Evolutionary conservation across 352 stramenopile genomes (phyloP), one percentile per base, ranked within the genome.

Genomic region (Pythium brachiatum): DNA sequence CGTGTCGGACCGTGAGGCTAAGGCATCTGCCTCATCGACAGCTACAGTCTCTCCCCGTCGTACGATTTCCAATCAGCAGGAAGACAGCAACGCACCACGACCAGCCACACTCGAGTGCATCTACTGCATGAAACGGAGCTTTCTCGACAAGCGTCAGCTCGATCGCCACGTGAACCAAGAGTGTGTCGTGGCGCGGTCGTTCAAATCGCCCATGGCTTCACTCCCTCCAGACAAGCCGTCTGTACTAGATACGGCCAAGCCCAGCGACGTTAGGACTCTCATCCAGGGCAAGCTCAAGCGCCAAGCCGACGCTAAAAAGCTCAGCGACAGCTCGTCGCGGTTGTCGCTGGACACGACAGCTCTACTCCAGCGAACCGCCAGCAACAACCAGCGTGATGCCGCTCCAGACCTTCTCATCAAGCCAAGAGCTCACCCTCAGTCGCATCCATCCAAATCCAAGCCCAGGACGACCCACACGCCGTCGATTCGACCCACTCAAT

Each of bases 141-240:
- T 87, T 23, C 1, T 41, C 3, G 62, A 56, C 27, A 63, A 63
- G 16, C 41, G 41, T 0, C 61, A 56, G 27, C 52, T 86, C 13
- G 69, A 79, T 13, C 56, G 62, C 0, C 79, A 89, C 58, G 64
- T 74, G 3, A 46, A 72, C 8, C 56, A 66, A 13, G 53, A 71
- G 13, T 89, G 79, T 32, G 46, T 54, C 27, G 68, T 87, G 25
- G 77, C 79, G 2, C 67, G 60, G 48, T 74, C 75, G 26, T 83
- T 85, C 44, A 44, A 50, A 4, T 26, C 47, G 16, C 11, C 20
- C 2, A 27, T 44, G n/a, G 18, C 26, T 2, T 29, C 44, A 15
- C 5, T 48, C 43, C 1, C 25, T n/a, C 18, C 25, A 11, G 23
- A 9, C 18, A 51, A 51, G 11, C 50, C 27, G 29, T 27, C 20